Conservation (phyloP, 805 yeast genomes). For the Cyberlindnera misumaiensis region DNA sequence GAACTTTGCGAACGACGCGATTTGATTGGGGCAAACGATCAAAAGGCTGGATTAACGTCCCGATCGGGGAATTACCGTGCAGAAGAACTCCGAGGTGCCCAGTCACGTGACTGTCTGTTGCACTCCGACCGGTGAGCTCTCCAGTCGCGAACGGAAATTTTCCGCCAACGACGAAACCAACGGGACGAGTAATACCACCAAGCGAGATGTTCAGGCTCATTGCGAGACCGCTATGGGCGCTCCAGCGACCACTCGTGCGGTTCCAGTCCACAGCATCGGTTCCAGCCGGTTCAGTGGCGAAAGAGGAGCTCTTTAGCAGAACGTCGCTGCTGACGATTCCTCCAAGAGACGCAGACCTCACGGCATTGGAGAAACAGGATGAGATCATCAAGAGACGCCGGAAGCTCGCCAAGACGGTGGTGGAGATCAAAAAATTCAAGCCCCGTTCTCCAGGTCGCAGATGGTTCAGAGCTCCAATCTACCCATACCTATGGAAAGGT, state of each 20-base stretch:
- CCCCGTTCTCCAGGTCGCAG: constrained; percentile 83
- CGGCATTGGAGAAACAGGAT: constrained; percentile 79
- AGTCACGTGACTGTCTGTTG: not conserved
- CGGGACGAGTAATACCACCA: too few relatives aligned
- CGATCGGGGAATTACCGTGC: constrained; percentile 1
- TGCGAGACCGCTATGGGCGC: constrained; percentile 1
- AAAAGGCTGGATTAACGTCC: not conserved
- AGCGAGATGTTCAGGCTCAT: constrained; percentile 4
- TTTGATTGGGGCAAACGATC: constrained; percentile 3
- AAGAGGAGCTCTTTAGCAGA: constrained; percentile 9
- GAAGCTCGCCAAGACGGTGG: constrained; percentile 62
- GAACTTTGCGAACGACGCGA: not conserved
- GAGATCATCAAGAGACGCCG: constrained; percentile 63
- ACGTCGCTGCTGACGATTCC: constrained; percentile 29
- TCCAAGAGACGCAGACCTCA: constrained; percentile 41
- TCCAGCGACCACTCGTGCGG: not conserved
- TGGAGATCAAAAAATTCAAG: constrained; percentile 65
- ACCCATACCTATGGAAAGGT: constrained; percentile 82
- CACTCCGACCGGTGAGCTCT: too few relatives aligned
- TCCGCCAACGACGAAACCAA: not conserved
- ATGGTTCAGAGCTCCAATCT: constrained; percentile 84
- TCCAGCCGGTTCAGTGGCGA: not conserved
- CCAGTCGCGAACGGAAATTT: too few relatives aligned
- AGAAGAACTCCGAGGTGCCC: not conserved
- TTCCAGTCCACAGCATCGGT: not conserved